These are phyloP conservation scores for Russula sp. DNA, from an alignment of 768 basidiomycete genomes.

Conservation along the genomic window DNA sequence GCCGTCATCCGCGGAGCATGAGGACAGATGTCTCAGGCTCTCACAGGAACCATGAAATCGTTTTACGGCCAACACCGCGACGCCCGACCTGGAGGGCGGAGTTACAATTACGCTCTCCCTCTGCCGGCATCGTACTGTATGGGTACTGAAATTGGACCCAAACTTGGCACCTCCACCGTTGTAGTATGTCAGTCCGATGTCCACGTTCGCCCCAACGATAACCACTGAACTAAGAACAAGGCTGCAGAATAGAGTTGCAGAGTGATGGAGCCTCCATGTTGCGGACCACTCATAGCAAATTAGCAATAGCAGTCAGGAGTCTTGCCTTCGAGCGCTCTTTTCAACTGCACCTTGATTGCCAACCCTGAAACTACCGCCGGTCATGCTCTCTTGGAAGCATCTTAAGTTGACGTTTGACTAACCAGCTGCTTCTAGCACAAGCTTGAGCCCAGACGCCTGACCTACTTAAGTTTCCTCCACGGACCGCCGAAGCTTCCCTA, in stretches of 20 bases:
- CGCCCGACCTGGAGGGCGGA: not conserved
- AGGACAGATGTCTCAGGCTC: not conserved
- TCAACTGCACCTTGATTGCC: not conserved
- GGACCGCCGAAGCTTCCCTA: not conserved
- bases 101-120: not conserved
- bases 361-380: not conserved
- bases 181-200: not conserved
- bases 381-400: not conserved
- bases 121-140: constrained; percentile 5
- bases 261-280: not conserved
- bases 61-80: constrained; percentile 31
- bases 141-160: not conserved
- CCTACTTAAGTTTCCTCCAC: not conserved
- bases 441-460: not conserved
- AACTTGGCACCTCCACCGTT: not conserved
- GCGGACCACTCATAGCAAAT: not conserved
- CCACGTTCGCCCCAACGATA: not conserved
- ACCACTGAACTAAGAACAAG: not conserved
- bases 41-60: not conserved
- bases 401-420: not conserved
- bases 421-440: not conserved
- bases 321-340: not conserved
- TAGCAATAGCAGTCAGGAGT: not conserved
- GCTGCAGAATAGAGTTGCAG: not conserved
- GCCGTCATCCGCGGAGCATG: constrained; percentile 10